phyloP scores from a whole-genome alignment of 768 basidiomycete genomes.

The Rhizopogon roseolus region DNA sequence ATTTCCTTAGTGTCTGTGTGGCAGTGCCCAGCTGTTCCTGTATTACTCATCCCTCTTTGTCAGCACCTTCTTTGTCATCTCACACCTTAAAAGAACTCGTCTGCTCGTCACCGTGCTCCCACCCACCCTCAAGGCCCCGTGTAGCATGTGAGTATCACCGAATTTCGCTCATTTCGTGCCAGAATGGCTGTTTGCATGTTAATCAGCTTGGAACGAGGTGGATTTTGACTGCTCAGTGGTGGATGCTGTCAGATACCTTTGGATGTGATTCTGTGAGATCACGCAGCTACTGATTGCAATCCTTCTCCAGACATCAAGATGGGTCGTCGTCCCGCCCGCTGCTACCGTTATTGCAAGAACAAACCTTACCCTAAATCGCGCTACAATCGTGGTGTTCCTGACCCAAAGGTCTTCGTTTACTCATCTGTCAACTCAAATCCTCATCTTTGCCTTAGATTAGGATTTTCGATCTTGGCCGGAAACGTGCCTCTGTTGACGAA shows the following conservation, averaged over 20 bases:
- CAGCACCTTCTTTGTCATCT: no score
- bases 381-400: slow-evolving; percentile 99
- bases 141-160: no score
- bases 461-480: slow-evolving; percentile 93
- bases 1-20: no score
- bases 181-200: slow-evolving; percentile 1
- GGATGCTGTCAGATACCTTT: neutral
- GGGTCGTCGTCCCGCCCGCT: slow-evolving; percentile 97
- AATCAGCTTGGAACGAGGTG: neutral
- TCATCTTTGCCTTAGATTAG: slow-evolving; percentile 61
- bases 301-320: slow-evolving; percentile 38
- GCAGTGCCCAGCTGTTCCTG: no score
- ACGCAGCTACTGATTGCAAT: neutral
- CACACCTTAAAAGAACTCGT: no score
- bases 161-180: no score
- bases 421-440: neutral
- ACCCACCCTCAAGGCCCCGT: no score
- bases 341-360: slow-evolving; percentile 99
- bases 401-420: slow-evolving; percentile 63
- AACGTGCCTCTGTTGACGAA: slow-evolving; percentile 94
- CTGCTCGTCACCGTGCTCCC: no score
- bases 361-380: slow-evolving; percentile 95
- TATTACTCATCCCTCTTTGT: no score
- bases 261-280: neutral
- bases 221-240: neutral